A percentile compares a stretch with the other conserved stretches of the same genome.
Evolutionary conservation across 768 basidiomycete species (phyloP).

Genomic region (Amyloporia xantha): DNA sequence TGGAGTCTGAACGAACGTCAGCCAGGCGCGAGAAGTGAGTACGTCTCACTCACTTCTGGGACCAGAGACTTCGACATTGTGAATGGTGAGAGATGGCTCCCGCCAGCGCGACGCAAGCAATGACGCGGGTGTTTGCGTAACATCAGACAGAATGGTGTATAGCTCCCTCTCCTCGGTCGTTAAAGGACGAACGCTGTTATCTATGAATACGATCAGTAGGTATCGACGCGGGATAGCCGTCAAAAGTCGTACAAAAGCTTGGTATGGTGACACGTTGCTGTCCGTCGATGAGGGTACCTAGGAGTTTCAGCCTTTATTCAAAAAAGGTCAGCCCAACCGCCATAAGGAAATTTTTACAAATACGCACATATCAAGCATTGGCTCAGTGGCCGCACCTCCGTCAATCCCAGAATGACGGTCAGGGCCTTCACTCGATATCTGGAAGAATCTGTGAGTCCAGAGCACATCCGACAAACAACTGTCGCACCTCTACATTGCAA

Average conservation of each 20-base stretch:
- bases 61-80: slow-evolving; percentile 78
- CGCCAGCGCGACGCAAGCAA: slow-evolving; percentile 79
- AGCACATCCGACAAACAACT: slow-evolving; percentile 1
- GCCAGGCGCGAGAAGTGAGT: neutral
- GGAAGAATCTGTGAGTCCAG: neutral
- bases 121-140: slow-evolving; percentile 62
- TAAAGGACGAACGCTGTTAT: slow-evolving; percentile 68
- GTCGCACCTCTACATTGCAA: slow-evolving; percentile 60
- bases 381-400: slow-evolving; percentile 82
- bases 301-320: slow-evolving; percentile 65
- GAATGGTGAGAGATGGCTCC: slow-evolving; percentile 85
- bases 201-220: slow-evolving; percentile 29
- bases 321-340: no score
- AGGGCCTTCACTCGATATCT: slow-evolving; percentile 67
- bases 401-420: slow-evolving; percentile 94
- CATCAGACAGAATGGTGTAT: slow-evolving; percentile 60
- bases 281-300: slow-evolving; percentile 61
- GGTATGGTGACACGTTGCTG: slow-evolving; percentile 62
- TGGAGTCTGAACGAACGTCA: slow-evolving; percentile 47
- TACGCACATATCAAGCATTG: slow-evolving; percentile 86
- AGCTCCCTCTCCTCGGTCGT: slow-evolving; percentile 60
- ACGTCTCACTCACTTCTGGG: slow-evolving; percentile 52
- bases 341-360: no score
- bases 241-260: slow-evolving; percentile 63
- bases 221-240: neutral